Evolutionary conservation across 139 green algal genomes (phyloP), one percentile per base, ranked within the genome.

Genomic region (Micromonas pusilla): DNA sequence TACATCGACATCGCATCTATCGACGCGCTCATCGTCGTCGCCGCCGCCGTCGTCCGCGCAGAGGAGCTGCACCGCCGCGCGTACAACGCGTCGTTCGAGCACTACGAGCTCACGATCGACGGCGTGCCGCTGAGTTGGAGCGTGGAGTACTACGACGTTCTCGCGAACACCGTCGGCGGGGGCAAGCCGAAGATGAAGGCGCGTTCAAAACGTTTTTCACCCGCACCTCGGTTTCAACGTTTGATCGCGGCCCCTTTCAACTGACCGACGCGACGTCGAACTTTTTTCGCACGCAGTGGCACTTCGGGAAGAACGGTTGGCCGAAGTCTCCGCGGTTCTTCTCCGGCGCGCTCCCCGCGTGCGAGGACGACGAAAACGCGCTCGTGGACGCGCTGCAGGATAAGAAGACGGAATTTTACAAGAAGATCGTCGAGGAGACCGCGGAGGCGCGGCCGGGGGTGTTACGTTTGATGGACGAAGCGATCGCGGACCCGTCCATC

Each of bases 181-280:
- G 93, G 93, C 64, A 97, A 98, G 85, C 92, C 91, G 70, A 98
- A 98, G 78, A 98, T 98, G 93, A n/a, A n/a, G n/a, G n/a, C n/a
- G n/a, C n/a, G n/a, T n/a, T n/a, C n/a, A 84, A 91, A 2, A n/a
- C n/a, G n/a, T n/a, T n/a, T n/a, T n/a, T n/a, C n/a, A n/a, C n/a
- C n/a, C n/a, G n/a, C n/a, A n/a, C 96, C 85, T 77, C 89, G n/a
- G n/a, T n/a, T n/a, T n/a, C n/a, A n/a, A n/a, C n/a, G n/a, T n/a
- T n/a, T n/a, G n/a, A n/a, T n/a, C n/a, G n/a, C n/a, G n/a, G n/a
- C n/a, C n/a, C n/a, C n/a, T n/a, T n/a, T n/a, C n/a, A n/a, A n/a
- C n/a, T 85, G 67, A 90, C 90, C 79, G 67, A 76, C 52, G 25
- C 72, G 21, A 67, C 70, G 26, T 19, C 13, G 34, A 76, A 76